Evolutionary conservation across 2,329 filamentous ascomycete genomes (phyloP).

Genomic region (Cryoendolithus antarcticus): DNA sequence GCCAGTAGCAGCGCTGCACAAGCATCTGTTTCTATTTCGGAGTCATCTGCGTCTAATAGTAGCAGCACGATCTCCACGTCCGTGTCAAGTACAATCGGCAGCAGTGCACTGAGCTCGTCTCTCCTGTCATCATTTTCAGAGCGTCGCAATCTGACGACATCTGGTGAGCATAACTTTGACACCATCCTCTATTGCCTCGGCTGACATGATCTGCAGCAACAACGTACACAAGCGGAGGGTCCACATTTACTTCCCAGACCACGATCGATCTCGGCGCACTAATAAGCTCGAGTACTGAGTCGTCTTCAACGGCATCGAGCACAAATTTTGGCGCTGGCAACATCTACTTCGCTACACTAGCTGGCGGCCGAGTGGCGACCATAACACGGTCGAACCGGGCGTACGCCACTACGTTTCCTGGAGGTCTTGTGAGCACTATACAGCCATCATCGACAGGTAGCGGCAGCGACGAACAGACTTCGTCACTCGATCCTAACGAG

Average conservation of each 20-base stretch:
- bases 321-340: slow-evolving; percentile 4
- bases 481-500: not conserved
- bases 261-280: slow-evolving; percentile 7
- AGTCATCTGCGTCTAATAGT: slow-evolving; percentile 3
- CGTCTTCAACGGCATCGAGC: slow-evolving; percentile 1
- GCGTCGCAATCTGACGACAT: slow-evolving; percentile 13
- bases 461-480: not conserved
- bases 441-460: slow-evolving; percentile 5
- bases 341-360: slow-evolving; percentile 15
- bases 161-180: slow-evolving; percentile 9
- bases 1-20: not conserved
- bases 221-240: slow-evolving; percentile 9
- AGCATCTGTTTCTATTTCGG: not conserved
- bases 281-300: not conserved
- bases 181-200: too few relatives aligned
- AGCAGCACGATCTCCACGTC: slow-evolving; percentile 1
- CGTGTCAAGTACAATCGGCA: too few relatives aligned
- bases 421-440: slow-evolving; percentile 15
- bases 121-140: not conserved
- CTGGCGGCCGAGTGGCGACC: slow-evolving; percentile 13
- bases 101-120: not conserved
- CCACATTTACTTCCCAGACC: slow-evolving; percentile 11
- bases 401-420: slow-evolving; percentile 16
- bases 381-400: slow-evolving; percentile 11
- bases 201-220: slow-evolving; percentile 6